Conservation (phyloP, 2,329 filamentous ascomycete species). For the Pseudogymnoascus sp. region DNA sequence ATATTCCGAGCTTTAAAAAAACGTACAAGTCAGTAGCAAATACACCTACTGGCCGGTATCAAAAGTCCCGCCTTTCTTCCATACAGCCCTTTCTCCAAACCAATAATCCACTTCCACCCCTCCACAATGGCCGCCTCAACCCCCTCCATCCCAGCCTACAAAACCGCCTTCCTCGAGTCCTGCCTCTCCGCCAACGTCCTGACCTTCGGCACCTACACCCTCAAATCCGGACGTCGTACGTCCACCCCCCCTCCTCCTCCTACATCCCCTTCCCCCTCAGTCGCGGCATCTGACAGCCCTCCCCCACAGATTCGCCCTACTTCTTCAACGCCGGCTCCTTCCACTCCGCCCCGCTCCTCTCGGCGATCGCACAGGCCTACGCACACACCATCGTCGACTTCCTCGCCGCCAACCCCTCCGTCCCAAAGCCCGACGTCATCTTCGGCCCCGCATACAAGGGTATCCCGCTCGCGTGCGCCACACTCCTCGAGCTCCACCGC, state of each 20-base stretch:
- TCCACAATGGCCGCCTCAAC: conserved; percentile 10
- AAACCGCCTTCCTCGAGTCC: conserved; percentile 37
- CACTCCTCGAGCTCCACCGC: conserved; percentile 45
- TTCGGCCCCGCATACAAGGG: conserved; percentile 63
- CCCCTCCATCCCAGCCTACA: conserved; percentile 27
- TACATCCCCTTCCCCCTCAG: not conserved
- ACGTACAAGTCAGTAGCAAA: not conserved
- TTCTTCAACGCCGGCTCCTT: conserved; percentile 62
- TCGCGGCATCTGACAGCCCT: not conserved
- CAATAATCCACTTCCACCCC: not conserved
- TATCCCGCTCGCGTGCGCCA: conserved; percentile 49
- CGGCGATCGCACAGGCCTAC: conserved; percentile 49
- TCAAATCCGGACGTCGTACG: conserved; percentile 50
- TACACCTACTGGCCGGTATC: not conserved
- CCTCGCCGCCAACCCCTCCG: conserved; percentile 3
- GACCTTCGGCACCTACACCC: conserved; percentile 46
- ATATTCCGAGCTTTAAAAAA: not conserved
- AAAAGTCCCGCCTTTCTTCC: not conserved
- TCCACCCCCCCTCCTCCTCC: not conserved
- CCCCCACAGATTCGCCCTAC: conserved; percentile 46
- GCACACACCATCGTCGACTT: conserved; percentile 30
- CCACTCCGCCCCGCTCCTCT: conserved; percentile 46
- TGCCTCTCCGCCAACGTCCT: conserved; percentile 38
- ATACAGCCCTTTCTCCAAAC: not conserved
- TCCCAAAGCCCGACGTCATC: conserved; percentile 42